These are phyloP conservation scores for Lichtheimia ramosa DNA, from an alignment of 371 early-diverging fungal species.

Conservation along the genomic window DNA sequence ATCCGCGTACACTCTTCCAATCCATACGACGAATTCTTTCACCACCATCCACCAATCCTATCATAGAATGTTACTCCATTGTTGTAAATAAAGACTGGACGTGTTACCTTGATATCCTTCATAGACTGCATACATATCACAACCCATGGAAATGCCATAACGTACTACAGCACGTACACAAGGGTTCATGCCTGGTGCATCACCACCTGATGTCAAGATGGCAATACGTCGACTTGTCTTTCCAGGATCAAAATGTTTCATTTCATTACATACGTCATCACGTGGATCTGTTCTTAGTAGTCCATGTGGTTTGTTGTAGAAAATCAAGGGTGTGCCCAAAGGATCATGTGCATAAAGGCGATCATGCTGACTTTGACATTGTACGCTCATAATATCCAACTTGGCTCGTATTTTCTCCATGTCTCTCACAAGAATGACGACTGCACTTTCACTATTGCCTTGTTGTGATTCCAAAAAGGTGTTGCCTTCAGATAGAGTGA, in stretches of 20 bases:
- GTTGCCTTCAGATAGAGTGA: constrained; percentile 25
- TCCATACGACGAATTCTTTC: constrained; percentile 83
- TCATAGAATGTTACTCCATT: constrained; percentile 34
- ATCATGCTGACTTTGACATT: constrained; percentile 29
- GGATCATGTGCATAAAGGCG: constrained; percentile 70
- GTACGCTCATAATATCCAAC: constrained; percentile 16
- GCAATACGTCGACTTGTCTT: constrained; percentile 62
- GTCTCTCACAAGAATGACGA: constrained; percentile 22
- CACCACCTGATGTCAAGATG: constrained; percentile 98
- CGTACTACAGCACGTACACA: constrained; percentile 94
- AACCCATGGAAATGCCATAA: constrained; percentile 82
- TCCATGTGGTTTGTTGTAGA: constrained; percentile 54
- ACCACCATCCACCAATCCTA: constrained; percentile 91
- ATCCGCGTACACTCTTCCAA: constrained; percentile 93
- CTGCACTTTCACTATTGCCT: constrained; percentile 15
- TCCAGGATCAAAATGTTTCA: neutral
- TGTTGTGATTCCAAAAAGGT: neutral
- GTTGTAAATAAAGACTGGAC: too few species aligned
- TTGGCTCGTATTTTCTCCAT: constrained; percentile 34
- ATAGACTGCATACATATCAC: constrained; percentile 88
- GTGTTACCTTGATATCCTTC: constrained; percentile 95
- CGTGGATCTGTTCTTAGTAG: neutral
- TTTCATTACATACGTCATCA: neutral
- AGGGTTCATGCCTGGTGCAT: constrained; percentile 99
- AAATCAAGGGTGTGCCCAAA: constrained; percentile 71